Percentiles rank a stretch among this genome's conserved stretches.
phyloP scores from a whole-genome alignment of 2,329 filamentous ascomycete genomes.

The Chrysosphaeria jannelii region DNA sequence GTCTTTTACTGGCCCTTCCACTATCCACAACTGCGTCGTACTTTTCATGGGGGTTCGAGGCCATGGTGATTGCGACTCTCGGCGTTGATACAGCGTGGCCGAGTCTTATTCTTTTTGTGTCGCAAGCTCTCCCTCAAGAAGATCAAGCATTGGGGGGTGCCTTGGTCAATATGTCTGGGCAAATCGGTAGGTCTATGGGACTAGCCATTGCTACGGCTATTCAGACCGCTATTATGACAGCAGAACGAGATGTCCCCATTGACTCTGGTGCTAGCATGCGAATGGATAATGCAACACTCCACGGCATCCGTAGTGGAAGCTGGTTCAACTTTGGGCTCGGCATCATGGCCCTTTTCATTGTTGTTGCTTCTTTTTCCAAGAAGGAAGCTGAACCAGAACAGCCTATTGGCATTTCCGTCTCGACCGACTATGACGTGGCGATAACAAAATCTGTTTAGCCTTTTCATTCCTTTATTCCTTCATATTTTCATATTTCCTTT shows the following conservation, averaged over 20 bases:
- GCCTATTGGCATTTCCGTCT: too few species aligned
- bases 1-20: constrained; percentile 32
- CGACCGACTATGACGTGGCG: too few species aligned
- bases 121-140: constrained; percentile 25
- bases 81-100: constrained; percentile 39
- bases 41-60: constrained; percentile 34
- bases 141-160: constrained; percentile 40
- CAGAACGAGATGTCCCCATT: constrained; percentile 13
- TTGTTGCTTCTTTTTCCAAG: too few species aligned
- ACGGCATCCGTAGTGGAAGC: constrained; percentile 16
- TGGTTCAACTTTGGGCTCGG: constrained; percentile 22
- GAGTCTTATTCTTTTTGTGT: constrained; percentile 32
- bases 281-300: constrained; percentile 16
- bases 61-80: constrained; percentile 33
- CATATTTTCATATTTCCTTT: too few species aligned
- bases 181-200: constrained; percentile 33
- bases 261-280: constrained; percentile 12
- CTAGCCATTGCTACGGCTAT: constrained; percentile 33
- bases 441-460: too few species aligned
- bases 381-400: too few species aligned
- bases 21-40: constrained; percentile 23
- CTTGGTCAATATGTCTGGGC: constrained; percentile 33
- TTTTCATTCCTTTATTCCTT: too few species aligned
- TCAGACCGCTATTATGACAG: constrained; percentile 28
- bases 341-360: constrained; percentile 13